phyloP scores from a whole-genome alignment of 164 flowering plant species.

The Sedum album region DNA sequence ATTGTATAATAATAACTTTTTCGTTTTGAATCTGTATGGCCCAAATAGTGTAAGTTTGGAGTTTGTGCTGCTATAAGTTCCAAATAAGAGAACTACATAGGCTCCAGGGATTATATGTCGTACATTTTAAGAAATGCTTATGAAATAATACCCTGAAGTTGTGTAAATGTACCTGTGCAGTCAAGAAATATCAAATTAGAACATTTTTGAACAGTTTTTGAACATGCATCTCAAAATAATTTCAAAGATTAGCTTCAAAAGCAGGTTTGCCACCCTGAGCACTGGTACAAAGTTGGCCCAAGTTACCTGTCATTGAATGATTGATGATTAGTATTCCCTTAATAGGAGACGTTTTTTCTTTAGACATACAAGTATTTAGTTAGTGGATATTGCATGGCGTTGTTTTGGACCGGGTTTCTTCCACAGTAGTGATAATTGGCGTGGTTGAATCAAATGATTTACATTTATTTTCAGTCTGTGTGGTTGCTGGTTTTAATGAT shows the following conservation, averaged over 20 bases:
- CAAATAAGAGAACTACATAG: too few species aligned
- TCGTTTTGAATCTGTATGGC: not conserved
- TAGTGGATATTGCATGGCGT: not conserved
- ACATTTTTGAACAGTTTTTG: not conserved
- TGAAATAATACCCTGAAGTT: not conserved
- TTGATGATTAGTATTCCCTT: not conserved
- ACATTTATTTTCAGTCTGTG: not conserved
- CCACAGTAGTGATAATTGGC: not conserved
- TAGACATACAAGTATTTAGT: not conserved
- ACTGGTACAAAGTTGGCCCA: not conserved
- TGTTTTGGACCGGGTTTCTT: not conserved
- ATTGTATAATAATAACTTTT: not conserved
- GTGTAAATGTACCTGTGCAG: not conserved
- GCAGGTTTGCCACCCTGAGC: not conserved
- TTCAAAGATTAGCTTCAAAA: not conserved
- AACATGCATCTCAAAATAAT: not conserved
- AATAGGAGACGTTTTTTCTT: not conserved
- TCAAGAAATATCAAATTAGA: not conserved
- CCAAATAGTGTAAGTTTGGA: not conserved
- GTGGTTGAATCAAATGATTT: not conserved
- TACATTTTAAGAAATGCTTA: not conserved
- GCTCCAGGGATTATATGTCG: not conserved
- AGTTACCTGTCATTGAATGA: not conserved
- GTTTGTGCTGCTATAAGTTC: not conserved
- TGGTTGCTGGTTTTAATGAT: not conserved